phyloP scores from a whole-genome alignment of 768 basidiomycete genomes.

The Cystoderma amianthinum region DNA sequence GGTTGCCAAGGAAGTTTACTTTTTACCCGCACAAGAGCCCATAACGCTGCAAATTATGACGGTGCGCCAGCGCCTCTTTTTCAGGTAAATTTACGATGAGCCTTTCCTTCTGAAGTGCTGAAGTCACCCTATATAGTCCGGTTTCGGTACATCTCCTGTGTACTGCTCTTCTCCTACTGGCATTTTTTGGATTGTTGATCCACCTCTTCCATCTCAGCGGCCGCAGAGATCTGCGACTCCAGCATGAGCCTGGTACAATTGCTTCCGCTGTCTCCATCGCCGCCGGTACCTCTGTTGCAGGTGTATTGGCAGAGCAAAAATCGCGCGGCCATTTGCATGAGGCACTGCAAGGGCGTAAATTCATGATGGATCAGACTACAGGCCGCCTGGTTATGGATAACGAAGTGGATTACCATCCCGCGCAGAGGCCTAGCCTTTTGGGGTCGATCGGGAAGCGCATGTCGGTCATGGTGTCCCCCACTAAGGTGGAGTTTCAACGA shows the following conservation, averaged over 20 bases:
- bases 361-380: background rate
- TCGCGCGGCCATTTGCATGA: background rate
- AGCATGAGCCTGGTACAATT: constrained; percentile 46
- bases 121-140: constrained; percentile 17
- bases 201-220: constrained; percentile 40
- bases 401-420: background rate
- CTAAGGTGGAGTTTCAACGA: too few relatives aligned
- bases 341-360: background rate
- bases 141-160: constrained; percentile 37
- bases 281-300: constrained; percentile 38
- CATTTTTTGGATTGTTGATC: constrained; percentile 32
- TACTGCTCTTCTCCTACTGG: constrained; percentile 34
- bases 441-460: background rate
- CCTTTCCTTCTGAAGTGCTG: background rate
- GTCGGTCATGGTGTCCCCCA: background rate
- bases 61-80: constrained; percentile 36
- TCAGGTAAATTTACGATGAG: constrained; percentile 28
- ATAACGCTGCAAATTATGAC: constrained; percentile 35
- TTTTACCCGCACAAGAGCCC: constrained; percentile 25
- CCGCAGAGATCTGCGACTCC: constrained; percentile 34
- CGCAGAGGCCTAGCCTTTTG: background rate
- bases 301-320: background rate
- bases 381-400: background rate
- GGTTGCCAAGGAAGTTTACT: constrained; percentile 45
- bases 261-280: constrained; percentile 51